phyloP scores from a whole-genome alignment of 2,329 filamentous ascomycete species.

The Ophiostoma perfectum region DNA sequence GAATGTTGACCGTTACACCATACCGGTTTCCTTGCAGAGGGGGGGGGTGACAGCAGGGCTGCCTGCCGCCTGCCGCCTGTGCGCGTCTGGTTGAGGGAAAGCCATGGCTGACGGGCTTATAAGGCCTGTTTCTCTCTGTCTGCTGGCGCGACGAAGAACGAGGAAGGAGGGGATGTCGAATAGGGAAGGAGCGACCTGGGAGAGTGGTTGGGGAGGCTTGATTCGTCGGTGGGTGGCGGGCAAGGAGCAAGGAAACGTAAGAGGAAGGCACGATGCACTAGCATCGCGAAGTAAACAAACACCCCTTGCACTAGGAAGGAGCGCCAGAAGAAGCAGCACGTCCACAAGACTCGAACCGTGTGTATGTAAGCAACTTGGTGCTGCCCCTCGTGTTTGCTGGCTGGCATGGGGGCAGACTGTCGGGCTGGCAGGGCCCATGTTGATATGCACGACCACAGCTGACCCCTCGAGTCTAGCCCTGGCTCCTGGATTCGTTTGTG shows the following conservation, averaged over 20 bases:
- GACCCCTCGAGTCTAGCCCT: too few relatives aligned
- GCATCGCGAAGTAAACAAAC: constrained; percentile 2
- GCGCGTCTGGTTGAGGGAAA: background rate
- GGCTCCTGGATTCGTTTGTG: too few relatives aligned
- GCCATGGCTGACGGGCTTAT: background rate
- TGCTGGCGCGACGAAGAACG: too few relatives aligned
- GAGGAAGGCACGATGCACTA: constrained; percentile 11
- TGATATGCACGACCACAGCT: background rate
- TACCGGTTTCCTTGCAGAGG: constrained; percentile 24
- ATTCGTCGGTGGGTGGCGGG: background rate
- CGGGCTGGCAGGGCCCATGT: background rate
- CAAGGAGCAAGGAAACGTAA: background rate
- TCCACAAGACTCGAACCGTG: background rate
- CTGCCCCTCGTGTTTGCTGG: background rate
- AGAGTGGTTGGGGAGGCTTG: background rate
- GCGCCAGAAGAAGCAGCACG: background rate
- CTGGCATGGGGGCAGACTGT: background rate
- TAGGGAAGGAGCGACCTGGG: constrained; percentile 12
- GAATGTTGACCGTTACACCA: constrained; percentile 30
- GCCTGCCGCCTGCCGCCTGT: background rate
- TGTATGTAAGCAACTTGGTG: background rate
- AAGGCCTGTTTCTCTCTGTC: background rate
- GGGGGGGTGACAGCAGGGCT: background rate
- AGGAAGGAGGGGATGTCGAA: background rate
- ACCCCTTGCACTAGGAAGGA: background rate